Conservation (phyloP, 2,329 filamentous ascomycete genomes). For the Aureobasidium leucospermi region DNA sequence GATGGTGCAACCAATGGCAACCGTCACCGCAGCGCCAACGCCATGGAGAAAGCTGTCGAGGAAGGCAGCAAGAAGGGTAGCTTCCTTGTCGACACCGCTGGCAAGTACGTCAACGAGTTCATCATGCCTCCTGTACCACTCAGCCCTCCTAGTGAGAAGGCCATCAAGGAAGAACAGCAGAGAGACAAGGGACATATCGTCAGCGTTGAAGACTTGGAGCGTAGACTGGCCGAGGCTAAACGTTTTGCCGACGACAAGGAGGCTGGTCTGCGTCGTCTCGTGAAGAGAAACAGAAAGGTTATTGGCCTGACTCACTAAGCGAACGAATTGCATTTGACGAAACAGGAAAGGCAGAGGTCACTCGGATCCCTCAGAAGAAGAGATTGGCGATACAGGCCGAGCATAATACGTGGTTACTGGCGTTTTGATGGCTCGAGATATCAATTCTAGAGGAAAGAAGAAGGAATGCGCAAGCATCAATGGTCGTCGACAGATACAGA, state of each 20-base stretch:
- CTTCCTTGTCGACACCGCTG: conserved; percentile 31
- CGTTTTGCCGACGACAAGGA: conserved; percentile 29
- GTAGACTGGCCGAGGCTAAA: conserved; percentile 25
- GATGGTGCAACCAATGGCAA: conserved; percentile 23
- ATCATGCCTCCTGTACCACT: conserved; percentile 25
- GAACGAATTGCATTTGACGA: too few relatives aligned
- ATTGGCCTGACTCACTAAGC: conserved; percentile 18
- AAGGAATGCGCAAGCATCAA: background rate
- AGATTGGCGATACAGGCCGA: too few relatives aligned
- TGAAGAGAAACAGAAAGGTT: conserved; percentile 30
- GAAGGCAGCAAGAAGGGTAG: conserved; percentile 30
- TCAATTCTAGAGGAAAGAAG: background rate
- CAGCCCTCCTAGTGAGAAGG: background rate
- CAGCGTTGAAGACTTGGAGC: conserved; percentile 26
- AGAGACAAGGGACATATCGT: background rate
- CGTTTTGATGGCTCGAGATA: background rate
- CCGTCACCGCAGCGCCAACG: conserved; percentile 24
- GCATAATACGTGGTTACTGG: background rate
- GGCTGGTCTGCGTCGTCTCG: conserved; percentile 24
- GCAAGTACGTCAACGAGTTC: conserved; percentile 31
- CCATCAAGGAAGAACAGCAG: conserved; percentile 13
- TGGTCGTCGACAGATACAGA: too few relatives aligned
- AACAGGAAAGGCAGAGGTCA: background rate
- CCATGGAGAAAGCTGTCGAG: conserved; percentile 33
- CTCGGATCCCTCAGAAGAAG: background rate